phyloP scores from a whole-genome alignment of 2,329 filamentous ascomycete species.

The Fusarium nelsonii region DNA sequence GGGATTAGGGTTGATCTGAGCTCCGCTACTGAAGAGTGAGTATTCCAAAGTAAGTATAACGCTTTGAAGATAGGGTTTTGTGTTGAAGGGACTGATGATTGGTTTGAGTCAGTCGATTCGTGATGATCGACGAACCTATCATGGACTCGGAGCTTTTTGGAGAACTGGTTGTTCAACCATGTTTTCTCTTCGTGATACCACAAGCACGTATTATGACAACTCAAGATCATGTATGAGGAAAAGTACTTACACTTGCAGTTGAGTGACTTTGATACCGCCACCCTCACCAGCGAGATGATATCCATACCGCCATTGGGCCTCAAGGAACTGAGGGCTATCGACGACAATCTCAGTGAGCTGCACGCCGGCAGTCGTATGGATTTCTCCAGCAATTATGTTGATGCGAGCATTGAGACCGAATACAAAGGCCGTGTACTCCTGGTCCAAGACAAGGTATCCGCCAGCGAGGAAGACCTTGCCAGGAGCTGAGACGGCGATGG shows the following conservation, averaged over 20 bases:
- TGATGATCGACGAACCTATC: slow-evolving; percentile 11
- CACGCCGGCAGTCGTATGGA: slow-evolving; percentile 72
- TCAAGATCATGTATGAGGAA: background rate
- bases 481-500: slow-evolving; percentile 82
- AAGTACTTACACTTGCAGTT: slow-evolving; percentile 79
- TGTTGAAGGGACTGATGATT: background rate
- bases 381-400: slow-evolving; percentile 70
- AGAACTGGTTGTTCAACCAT: background rate
- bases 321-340: slow-evolving; percentile 88
- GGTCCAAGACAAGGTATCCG: slow-evolving; percentile 94
- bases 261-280: slow-evolving; percentile 85
- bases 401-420: slow-evolving; percentile 76
- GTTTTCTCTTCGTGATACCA: background rate
- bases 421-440: slow-evolving; percentile 81
- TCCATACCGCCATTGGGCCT: slow-evolving; percentile 89
- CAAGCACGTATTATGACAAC: background rate
- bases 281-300: slow-evolving; percentile 76
- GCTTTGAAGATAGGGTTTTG: background rate
- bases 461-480: slow-evolving; percentile 96
- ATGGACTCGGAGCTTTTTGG: slow-evolving; percentile 3
- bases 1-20: slow-evolving; percentile 70
- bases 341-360: slow-evolving; percentile 82
- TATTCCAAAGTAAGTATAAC: slow-evolving; percentile 4
- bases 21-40: slow-evolving; percentile 56
- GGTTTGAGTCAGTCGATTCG: slow-evolving; percentile 4